phyloP scores from a whole-genome alignment of 176 grass and related monocot species.

The Aegilops bicornis region DNA sequence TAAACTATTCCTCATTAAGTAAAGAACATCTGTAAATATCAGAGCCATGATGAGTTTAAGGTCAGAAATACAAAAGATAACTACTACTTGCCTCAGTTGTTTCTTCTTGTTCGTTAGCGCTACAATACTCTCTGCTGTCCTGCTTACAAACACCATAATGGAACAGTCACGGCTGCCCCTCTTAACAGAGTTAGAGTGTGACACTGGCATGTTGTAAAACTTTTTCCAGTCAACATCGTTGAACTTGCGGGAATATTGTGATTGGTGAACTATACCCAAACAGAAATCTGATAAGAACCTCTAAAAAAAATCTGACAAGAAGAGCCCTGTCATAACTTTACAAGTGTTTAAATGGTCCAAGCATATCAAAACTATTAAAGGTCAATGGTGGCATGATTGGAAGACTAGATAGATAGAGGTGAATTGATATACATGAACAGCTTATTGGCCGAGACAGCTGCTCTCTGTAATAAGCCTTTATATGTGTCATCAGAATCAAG shows the following conservation, averaged over 20 bases:
- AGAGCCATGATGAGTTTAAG: not conserved
- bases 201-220: not conserved
- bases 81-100: not conserved
- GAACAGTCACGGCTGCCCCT: not conserved
- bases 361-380: not conserved
- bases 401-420: not conserved
- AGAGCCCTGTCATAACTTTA: not conserved
- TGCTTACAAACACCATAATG: not conserved
- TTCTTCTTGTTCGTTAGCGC: not conserved
- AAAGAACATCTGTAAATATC: not conserved
- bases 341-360: not conserved
- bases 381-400: not conserved
- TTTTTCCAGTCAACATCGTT: not conserved
- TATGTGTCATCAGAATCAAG: not conserved
- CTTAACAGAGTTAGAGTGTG: not conserved
- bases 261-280: not conserved
- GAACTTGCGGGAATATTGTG: not conserved
- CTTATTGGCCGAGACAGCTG: not conserved
- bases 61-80: not conserved
- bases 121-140: not conserved
- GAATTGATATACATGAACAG: not conserved
- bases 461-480: not conserved
- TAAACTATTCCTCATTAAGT: not conserved
- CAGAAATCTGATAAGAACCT: not conserved
- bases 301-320: no score